Base-by-base conservation (phyloP, 1,139 yeast genomes). In the Blastobotrys aristatus region DNA sequence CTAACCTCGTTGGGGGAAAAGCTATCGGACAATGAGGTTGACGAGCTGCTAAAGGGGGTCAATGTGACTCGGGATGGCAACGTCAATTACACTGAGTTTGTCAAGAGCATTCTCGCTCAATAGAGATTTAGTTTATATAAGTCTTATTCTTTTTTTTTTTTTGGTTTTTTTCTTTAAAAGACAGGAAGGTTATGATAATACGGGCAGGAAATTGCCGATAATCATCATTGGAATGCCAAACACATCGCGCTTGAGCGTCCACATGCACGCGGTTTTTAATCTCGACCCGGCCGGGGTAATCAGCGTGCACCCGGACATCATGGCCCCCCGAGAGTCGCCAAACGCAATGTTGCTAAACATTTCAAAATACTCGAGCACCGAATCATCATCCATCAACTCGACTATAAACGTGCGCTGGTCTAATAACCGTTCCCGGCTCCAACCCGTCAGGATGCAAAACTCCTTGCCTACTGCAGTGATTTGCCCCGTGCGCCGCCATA, bases 221-320 rank as follows among this genome's bases (percentile, higher is more conserved):
- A 92, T 84, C 95, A 90, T 90, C 90, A 92, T 84, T 14, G 97
- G 97, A 47, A 89, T 81, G 60, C 89, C 96, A 67, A 89, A 90
- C 45, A 86, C 80, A 66, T 90, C 97, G 55, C 96, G 72, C 58
- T 87, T 87, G 22, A 92, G 71, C 0, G 97, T 92, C 95, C 96
- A 87, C 61, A 86, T 82, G 60, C 95, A 84, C 18, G 89, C 79
- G 0, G 96, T 85, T 39, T 82, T 70, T 42, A 89, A 57, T 29
- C 56, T 55, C 31, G 55, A 52, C 2, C 70, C 71, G 37, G 72
- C 71, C 2, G 84, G 82, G 1, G 90, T 79, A 45, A 85, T 64
- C 43, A 86, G 70, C 0, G 90, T 83, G 66, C 95, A 88, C 53
- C 82, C 88, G 13, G 88, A 80, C 86, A 88, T 87, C 18, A 86